A percentile compares a stretch with the other conserved stretches of the same genome.
Conservation (phyloP, 345 rosid genomes). For the Syzygium oleosum region DNA sequence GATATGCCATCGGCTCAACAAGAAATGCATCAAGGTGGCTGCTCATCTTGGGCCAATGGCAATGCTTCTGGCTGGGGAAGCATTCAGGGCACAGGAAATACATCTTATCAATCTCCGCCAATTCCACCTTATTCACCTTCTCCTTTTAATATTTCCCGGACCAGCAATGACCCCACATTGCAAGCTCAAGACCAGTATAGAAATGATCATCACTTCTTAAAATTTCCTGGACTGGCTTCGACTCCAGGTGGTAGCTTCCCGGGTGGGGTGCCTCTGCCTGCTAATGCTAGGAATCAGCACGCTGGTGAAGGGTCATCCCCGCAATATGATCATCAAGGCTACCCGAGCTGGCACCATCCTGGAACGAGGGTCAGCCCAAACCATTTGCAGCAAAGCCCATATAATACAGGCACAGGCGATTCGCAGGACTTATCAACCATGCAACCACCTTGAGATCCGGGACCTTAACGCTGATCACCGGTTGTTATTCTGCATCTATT, state of each 20-base stretch:
- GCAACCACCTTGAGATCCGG: not conserved
- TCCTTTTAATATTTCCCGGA: not conserved
- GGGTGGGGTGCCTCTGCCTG: not conserved
- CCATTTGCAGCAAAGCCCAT: slow-evolving; percentile 8
- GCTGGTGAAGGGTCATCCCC: slow-evolving; percentile 6
- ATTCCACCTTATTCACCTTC: not conserved
- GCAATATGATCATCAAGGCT: slow-evolving; percentile 7
- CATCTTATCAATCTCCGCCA: not conserved
- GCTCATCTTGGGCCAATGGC: not conserved
- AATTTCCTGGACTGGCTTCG: not conserved
- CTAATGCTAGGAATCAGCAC: not conserved
- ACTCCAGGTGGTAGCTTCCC: not conserved
- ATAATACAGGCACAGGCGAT: not conserved
- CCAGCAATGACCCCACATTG: not conserved
- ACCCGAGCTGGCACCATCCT: slow-evolving; percentile 5
- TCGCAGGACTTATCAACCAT: not conserved
- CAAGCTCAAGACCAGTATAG: not conserved
- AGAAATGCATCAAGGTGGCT: not conserved
- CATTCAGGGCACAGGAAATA: not conserved
- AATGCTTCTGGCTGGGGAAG: not conserved
- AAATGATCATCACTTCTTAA: not conserved
- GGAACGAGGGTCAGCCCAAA: slow-evolving; percentile 5
- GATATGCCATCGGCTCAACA: not conserved
- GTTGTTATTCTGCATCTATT: not conserved
- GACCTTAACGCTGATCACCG: not conserved